These are phyloP conservation scores for Aspergillus ruber DNA, from an alignment of 2,329 filamentous ascomycete genomes.

Conservation along the genomic window DNA sequence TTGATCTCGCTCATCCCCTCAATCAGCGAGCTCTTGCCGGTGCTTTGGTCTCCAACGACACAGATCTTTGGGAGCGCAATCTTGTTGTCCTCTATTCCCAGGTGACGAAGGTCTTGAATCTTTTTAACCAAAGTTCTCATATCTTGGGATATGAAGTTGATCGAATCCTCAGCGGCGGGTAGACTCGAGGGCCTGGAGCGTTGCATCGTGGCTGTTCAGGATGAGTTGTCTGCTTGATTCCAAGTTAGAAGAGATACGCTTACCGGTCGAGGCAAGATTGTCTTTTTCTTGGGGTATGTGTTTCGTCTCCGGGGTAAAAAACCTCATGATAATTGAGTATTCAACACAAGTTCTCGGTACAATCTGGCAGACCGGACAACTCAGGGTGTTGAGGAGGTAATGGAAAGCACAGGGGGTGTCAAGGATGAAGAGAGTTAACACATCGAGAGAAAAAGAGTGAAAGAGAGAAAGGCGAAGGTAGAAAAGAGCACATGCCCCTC, in stretches of 20 bases:
- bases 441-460: background rate
- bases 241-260: background rate
- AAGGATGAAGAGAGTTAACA: background rate
- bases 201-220: conserved; percentile 1
- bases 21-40: conserved; percentile 67
- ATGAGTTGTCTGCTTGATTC: background rate
- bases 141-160: conserved; percentile 23
- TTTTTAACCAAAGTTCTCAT: conserved; percentile 35
- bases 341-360: no score
- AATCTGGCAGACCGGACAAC: background rate
- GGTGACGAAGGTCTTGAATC: conserved; percentile 57
- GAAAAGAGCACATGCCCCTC: background rate
- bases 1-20: conserved; percentile 62
- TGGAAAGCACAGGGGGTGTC: background rate
- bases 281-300: background rate
- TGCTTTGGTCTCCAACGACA: conserved; percentile 76
- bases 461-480: background rate
- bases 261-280: background rate
- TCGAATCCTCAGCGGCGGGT: conserved; percentile 11
- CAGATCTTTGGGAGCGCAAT: conserved; percentile 72
- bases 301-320: background rate
- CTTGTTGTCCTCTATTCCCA: conserved; percentile 63
- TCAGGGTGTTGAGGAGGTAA: background rate
- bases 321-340: no score
- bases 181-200: background rate